phyloP scores from a whole-genome alignment of 805 yeast species.

The Metschnikowia henanensis region DNA sequence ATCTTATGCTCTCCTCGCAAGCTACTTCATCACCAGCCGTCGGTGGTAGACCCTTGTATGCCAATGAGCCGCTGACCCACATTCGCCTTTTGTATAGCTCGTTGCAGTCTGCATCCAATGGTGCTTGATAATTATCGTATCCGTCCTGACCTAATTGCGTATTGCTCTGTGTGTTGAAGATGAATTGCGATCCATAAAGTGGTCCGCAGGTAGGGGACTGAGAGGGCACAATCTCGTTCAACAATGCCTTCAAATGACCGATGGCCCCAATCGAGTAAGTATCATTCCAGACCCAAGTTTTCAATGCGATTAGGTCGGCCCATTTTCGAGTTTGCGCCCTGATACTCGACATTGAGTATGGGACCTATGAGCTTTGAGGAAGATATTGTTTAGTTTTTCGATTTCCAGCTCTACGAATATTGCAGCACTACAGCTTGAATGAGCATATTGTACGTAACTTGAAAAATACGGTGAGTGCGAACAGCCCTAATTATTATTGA shows the following conservation, averaged over 20 bases:
- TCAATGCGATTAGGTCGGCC: slow-evolving; percentile 2
- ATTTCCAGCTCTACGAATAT: too few relatives aligned
- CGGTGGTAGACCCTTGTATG: slow-evolving; percentile 30
- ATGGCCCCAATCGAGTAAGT: slow-evolving; percentile 12
- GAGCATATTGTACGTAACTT: too few relatives aligned
- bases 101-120: slow-evolving; percentile 29
- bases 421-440: too few relatives aligned
- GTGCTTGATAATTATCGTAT: slow-evolving; percentile 78
- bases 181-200: slow-evolving; percentile 57
- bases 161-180: slow-evolving; percentile 63
- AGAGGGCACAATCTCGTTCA: slow-evolving; percentile 7
- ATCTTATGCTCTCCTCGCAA: slow-evolving; percentile 55
- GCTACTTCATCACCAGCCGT: slow-evolving; percentile 34
- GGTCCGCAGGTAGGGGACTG: slow-evolving; percentile 52
- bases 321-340: slow-evolving; percentile 7
- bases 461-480: too few relatives aligned
- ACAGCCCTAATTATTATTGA: too few relatives aligned
- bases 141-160: slow-evolving; percentile 64
- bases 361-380: background rate
- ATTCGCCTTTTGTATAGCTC: slow-evolving; percentile 56
- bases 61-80: slow-evolving; percentile 77
- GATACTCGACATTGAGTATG: background rate
- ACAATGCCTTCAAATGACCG: slow-evolving; percentile 10
- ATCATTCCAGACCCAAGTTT: slow-evolving; percentile 16
- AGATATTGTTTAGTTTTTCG: too few relatives aligned